These are phyloP conservation scores for Penicillium malachiteum DNA, from an alignment of 495 filamentous ascomycete species.

Conservation along the genomic window DNA sequence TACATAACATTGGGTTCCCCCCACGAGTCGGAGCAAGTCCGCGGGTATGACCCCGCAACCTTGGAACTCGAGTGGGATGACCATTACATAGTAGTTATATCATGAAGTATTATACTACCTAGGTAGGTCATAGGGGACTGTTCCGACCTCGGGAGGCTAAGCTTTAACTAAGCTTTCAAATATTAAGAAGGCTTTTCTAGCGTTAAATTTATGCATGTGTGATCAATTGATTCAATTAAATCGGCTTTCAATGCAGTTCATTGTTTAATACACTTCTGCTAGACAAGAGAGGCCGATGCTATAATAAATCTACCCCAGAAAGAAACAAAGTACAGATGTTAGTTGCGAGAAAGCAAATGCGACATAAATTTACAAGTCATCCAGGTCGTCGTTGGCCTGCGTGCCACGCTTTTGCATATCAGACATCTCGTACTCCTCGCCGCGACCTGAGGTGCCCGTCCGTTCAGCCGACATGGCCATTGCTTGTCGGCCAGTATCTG, in stretches of 20 bases:
- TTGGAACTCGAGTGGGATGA: background rate
- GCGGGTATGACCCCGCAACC: background rate
- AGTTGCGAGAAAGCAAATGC: background rate
- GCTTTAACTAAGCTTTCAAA: background rate
- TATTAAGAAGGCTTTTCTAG: background rate
- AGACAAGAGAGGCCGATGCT: background rate
- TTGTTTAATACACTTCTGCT: conserved; percentile 1
- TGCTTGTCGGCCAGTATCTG: conserved; percentile 75
- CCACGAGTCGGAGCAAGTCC: background rate
- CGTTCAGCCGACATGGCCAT: conserved; percentile 62
- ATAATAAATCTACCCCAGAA: conserved; percentile 16
- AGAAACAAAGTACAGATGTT: conserved; percentile 5
- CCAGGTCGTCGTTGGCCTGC: conserved; percentile 34
- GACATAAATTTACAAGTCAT: conserved; percentile 38
- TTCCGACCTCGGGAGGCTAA: background rate
- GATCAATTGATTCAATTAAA: no score
- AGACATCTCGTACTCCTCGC: conserved; percentile 49
- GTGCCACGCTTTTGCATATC: conserved; percentile 35
- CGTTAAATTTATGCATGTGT: background rate
- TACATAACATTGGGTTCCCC: background rate
- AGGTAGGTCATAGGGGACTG: no score
- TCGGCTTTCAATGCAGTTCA: background rate
- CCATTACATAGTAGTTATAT: background rate
- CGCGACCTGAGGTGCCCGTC: conserved; percentile 17
- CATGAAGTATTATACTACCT: background rate